Conservation (phyloP, 2,329 filamentous ascomycete species). For the Clonostachys rhizophaga region DNA sequence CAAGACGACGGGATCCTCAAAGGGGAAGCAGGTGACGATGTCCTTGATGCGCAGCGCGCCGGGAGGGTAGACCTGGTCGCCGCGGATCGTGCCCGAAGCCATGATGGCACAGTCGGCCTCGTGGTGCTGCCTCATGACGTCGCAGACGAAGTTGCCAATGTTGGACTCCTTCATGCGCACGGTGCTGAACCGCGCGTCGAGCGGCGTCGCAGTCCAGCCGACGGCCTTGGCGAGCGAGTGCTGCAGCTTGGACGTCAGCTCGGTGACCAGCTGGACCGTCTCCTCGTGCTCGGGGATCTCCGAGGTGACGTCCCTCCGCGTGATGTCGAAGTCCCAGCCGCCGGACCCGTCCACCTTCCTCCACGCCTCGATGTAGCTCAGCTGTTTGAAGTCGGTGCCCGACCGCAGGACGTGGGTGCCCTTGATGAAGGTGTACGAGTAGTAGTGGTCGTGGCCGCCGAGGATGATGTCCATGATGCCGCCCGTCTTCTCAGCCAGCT, state of each 20-base stretch:
- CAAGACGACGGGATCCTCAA: slow-evolving; percentile 84
- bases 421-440: slow-evolving; percentile 72
- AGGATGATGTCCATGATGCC: slow-evolving; percentile 81
- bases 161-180: slow-evolving; percentile 77
- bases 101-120: slow-evolving; percentile 77
- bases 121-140: slow-evolving; percentile 85
- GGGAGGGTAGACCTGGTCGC: slow-evolving; percentile 83
- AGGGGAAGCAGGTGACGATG: slow-evolving; percentile 85
- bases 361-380: slow-evolving; percentile 81
- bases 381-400: slow-evolving; percentile 86
- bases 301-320: slow-evolving; percentile 67
- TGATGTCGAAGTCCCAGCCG: slow-evolving; percentile 77
- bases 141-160: slow-evolving; percentile 85
- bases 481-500: slow-evolving; percentile 69
- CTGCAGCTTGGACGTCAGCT: slow-evolving; percentile 68
- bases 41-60: slow-evolving; percentile 75
- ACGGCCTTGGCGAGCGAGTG: slow-evolving; percentile 77
- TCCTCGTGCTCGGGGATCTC: slow-evolving; percentile 59
- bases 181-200: slow-evolving; percentile 84
- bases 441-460: slow-evolving; percentile 88
- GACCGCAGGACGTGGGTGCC: slow-evolving; percentile 81
- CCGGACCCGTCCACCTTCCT: slow-evolving; percentile 36
- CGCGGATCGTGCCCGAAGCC: slow-evolving; percentile 80
- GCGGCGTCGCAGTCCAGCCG: slow-evolving; percentile 74
- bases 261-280: slow-evolving; percentile 58